phyloP scores from a whole-genome alignment of 1,284 basidiomycete species.

The Cryptococcus jaspeensis region DNA sequence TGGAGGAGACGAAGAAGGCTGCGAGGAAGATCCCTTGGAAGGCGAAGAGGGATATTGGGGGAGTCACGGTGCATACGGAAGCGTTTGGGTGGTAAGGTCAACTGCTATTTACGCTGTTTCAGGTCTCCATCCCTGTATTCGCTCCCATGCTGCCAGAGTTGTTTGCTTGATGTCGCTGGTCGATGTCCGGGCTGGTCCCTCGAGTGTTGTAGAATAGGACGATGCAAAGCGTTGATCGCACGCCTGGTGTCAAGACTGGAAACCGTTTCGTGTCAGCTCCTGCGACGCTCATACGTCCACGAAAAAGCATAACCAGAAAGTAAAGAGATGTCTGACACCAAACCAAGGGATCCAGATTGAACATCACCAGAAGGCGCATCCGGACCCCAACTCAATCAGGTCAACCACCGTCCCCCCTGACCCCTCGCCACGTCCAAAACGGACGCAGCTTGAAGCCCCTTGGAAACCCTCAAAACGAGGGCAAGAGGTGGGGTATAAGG shows the following conservation, averaged over 20 bases:
- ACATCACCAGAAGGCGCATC: conserved; percentile 21
- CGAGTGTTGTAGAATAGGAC: too few relatives aligned
- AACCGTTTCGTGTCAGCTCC: too few relatives aligned
- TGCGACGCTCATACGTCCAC: conserved; percentile 3
- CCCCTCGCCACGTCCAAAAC: conserved; percentile 49
- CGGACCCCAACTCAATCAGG: conserved; percentile 54
- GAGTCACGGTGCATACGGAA: conserved; percentile 10
- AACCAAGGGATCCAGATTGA: conserved; percentile 53
- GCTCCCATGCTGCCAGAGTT: too few relatives aligned
- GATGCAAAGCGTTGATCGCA: too few relatives aligned
- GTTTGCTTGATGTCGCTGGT: too few relatives aligned
- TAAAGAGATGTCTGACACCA: conserved; percentile 50
- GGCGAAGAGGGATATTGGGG: conserved; percentile 12
- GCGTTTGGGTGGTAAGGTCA: conserved; percentile 9
- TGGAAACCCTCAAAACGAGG: conserved; percentile 43
- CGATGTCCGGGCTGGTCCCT: too few relatives aligned
- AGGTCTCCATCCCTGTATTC: background rate
- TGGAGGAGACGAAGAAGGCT: conserved; percentile 4
- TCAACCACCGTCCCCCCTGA: conserved; percentile 41
- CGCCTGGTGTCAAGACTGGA: too few relatives aligned
- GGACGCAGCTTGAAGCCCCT: conserved; percentile 23
- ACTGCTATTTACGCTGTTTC: background rate
- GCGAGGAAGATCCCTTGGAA: conserved; percentile 7
- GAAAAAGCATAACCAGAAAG: conserved; percentile 6
- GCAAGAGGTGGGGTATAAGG: conserved; percentile 49